Evolutionary conservation across 345 rosid species (phyloP).

Genomic region (Lepidium aucheri): DNA sequence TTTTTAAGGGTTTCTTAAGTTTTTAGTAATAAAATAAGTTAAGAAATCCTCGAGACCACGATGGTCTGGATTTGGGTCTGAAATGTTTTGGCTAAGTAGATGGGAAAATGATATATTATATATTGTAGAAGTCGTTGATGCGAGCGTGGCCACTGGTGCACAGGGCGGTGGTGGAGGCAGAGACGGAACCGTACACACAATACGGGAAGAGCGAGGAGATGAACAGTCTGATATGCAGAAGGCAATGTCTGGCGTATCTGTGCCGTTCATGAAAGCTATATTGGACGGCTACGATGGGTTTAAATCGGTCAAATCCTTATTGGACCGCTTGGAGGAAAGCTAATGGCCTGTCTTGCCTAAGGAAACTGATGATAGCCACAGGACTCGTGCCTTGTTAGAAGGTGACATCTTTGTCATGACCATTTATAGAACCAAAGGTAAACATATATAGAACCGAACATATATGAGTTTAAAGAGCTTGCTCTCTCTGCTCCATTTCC

Average conservation of each 20-base stretch:
- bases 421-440: slow-evolving; percentile 67
- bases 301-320: slow-evolving; percentile 39
- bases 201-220: slow-evolving; percentile 75
- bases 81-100: too few relatives aligned
- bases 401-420: slow-evolving; percentile 86
- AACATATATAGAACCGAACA: slow-evolving; percentile 76
- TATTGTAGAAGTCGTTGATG: slow-evolving; percentile 52
- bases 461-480: slow-evolving; percentile 54
- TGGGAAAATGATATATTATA: too few relatives aligned
- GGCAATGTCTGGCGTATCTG: slow-evolving; percentile 91
- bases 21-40: too few relatives aligned
- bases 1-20: too few relatives aligned
- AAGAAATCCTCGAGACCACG: too few relatives aligned
- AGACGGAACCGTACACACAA: slow-evolving; percentile 59
- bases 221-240: slow-evolving; percentile 75
- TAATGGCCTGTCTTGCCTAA: slow-evolving; percentile 74
- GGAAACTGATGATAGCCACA: slow-evolving; percentile 54
- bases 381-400: slow-evolving; percentile 73
- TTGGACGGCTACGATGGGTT: slow-evolving; percentile 70
- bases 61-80: too few relatives aligned
- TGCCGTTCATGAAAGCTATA: slow-evolving; percentile 73
- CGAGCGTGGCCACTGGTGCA: slow-evolving; percentile 75
- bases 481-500: slow-evolving; percentile 63
- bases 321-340: slow-evolving; percentile 70
- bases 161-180: slow-evolving; percentile 63